phyloP scores from a whole-genome alignment of 1,284 basidiomycete species.

The Wolfiporia cocos region DNA sequence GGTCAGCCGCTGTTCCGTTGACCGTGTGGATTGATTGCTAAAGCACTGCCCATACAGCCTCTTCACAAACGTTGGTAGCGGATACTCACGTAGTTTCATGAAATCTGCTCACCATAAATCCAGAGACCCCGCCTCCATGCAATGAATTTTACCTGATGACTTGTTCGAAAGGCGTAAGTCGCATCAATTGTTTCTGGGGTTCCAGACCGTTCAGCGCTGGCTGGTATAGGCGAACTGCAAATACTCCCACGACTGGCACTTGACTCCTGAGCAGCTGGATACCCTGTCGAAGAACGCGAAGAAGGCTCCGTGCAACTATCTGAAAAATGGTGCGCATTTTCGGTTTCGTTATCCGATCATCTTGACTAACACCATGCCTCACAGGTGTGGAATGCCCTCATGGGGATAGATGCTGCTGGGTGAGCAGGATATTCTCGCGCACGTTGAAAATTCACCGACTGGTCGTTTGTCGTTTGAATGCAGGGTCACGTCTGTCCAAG shows the following conservation, averaged over 20 bases:
- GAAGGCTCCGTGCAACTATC: slow-evolving; percentile 75
- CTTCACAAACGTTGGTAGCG: slow-evolving; percentile 30
- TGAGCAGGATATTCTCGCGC: too few species aligned
- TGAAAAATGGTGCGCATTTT: slow-evolving; percentile 54
- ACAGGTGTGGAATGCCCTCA: slow-evolving; percentile 65
- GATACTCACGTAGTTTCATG: not conserved
- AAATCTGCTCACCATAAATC: slow-evolving; percentile 11
- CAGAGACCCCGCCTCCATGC: slow-evolving; percentile 72
- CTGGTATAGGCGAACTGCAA: slow-evolving; percentile 58
- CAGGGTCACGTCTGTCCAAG: slow-evolving; percentile 74
- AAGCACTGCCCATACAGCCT: slow-evolving; percentile 19
- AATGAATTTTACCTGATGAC: slow-evolving; percentile 76
- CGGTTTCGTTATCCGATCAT: not conserved
- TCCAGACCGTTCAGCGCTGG: too few species aligned
- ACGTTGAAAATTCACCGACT: not conserved
- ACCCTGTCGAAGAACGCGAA: slow-evolving; percentile 66
- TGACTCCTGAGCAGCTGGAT: slow-evolving; percentile 62
- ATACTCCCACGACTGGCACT: slow-evolving; percentile 71
- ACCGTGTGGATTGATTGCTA: too few species aligned
- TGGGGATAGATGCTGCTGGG: slow-evolving; percentile 65
- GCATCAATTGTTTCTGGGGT: too few species aligned
- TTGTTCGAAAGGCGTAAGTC: slow-evolving; percentile 68
- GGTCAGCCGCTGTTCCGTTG: slow-evolving; percentile 21
- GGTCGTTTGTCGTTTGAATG: not conserved
- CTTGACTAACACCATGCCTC: not conserved